Percentiles rank a stretch among this genome's conserved stretches.
phyloP scores from a whole-genome alignment of 352 stramenopile genomes.

The Globisporangium barbulae region DNA sequence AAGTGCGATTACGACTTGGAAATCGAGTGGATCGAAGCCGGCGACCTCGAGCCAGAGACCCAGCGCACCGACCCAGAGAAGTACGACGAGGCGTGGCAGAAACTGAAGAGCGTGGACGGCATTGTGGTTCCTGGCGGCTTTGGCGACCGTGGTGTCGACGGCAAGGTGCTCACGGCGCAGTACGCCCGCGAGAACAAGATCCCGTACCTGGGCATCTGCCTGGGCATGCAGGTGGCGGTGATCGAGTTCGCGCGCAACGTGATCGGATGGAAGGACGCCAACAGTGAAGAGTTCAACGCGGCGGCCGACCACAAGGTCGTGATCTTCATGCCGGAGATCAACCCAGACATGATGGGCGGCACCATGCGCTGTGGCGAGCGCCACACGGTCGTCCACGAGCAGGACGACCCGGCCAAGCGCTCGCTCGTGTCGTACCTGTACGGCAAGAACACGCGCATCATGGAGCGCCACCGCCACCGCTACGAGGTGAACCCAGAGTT shows the following conservation, averaged over 20 bases:
- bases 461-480: slow-evolving; percentile 98
- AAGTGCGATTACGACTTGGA: slow-evolving; percentile 91
- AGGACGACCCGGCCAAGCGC: slow-evolving; percentile 75
- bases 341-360: slow-evolving; percentile 97
- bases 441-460: slow-evolving; percentile 82
- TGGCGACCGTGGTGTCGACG: slow-evolving; percentile 96
- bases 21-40: slow-evolving; percentile 98
- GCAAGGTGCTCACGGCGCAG: slow-evolving; percentile 96
- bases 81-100: slow-evolving; percentile 90
- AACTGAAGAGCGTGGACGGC: slow-evolving; percentile 90
- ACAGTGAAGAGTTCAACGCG: slow-evolving; percentile 95
- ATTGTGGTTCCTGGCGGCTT: slow-evolving; percentile 99
- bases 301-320: slow-evolving; percentile 91
- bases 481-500: slow-evolving; percentile 99
- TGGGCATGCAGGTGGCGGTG: slow-evolving; percentile 94
- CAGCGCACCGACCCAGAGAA: slow-evolving; percentile 66
- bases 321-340: slow-evolving; percentile 99
- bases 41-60: slow-evolving; percentile 88
- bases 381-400: slow-evolving; percentile 91
- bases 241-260: slow-evolving; percentile 98
- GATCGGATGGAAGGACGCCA: slow-evolving; percentile 90
- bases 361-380: slow-evolving; percentile 99
- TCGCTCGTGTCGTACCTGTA: slow-evolving; percentile 92
- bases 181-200: slow-evolving; percentile 95
- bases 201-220: slow-evolving; percentile 98